Base-by-base conservation (phyloP, 306 rosid species). In the Cicer pinnatifidum region DNA sequence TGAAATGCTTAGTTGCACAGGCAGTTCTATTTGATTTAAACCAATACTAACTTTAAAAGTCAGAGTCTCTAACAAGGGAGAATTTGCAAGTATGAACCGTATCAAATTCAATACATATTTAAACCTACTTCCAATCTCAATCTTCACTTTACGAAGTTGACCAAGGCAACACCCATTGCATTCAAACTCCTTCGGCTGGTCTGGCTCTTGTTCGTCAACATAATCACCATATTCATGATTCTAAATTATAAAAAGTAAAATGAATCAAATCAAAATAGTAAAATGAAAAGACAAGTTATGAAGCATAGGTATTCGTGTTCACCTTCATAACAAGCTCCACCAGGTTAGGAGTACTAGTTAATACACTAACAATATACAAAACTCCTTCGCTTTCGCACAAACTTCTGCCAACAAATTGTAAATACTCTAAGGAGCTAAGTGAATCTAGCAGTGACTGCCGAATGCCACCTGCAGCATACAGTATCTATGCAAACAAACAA, bases 331-430 rank as follows among this genome's bases (percentile, higher is more conserved):
- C n/a, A 51, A 74, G 67, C 28, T 59, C 16, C 51, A 23, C 44
- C 72, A 74, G 46, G 60, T 28, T 50, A 7, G 84, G 52, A 68
- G 57, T 41, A 60, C 61, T 67, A 59, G 47, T 35, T 41, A 74
- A 66, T 9, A 80, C 35, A 23, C 60, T 47, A 47, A 11, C 0
- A 48, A 40, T 13, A 9, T 47, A 53, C 17, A 8, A 4, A 51
- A 59, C 11, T 12, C 46, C 53, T 6, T 0, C 13, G 9, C 1
- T 9, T 3, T 12, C 5, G 19, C 1, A 1, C 23, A 72, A 73
- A 57, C 17, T 0, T 58, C 58, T 28, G 33, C 33, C 40, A 46
- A 1, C 15, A 23, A 79, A 39, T 19, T 54, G 1, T 40, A 73
- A 17, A 66, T 5, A 8, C 8, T 15, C 67, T 15, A 57, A 20